Conservation (phyloP, 2,329 filamentous ascomycete genomes). For the Fusarium staphyleae region DNA sequence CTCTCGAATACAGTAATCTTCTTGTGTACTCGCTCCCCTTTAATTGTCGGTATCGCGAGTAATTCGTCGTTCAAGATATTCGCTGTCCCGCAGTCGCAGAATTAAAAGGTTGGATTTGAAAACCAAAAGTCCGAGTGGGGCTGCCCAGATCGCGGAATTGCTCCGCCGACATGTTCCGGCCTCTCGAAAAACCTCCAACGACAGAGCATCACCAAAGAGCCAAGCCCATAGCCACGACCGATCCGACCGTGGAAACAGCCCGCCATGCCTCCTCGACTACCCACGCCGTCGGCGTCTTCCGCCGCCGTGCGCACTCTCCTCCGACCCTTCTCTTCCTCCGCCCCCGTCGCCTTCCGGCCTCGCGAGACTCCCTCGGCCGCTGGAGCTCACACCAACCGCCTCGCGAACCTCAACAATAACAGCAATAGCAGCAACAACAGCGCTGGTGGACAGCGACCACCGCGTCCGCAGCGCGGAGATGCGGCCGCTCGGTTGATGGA, state of each 20-base stretch:
- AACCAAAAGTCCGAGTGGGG: conserved; percentile 40
- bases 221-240: conserved; percentile 15
- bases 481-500: conserved; percentile 42
- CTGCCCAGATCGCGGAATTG: conserved; percentile 32
- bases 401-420: conserved; percentile 35
- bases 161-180: conserved; percentile 35
- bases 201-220: conserved; percentile 28
- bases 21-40: no score
- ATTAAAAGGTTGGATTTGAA: conserved; percentile 25
- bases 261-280: conserved; percentile 53
- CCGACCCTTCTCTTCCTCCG: conserved; percentile 44
- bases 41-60: conserved; percentile 1
- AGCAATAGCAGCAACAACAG: conserved; percentile 30
- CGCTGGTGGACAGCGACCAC: conserved; percentile 1
- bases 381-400: conserved; percentile 25
- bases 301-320: conserved; percentile 21
- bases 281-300: conserved; percentile 36
- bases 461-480: conserved; percentile 33
- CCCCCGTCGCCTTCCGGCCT: conserved; percentile 36
- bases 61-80: neutral
- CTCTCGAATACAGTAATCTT: no score
- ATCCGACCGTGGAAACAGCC: conserved; percentile 23
- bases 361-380: conserved; percentile 23
- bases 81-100: conserved; percentile 3
- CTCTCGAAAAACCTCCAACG: conserved; percentile 36